phyloP scores from a whole-genome alignment of 805 yeast species.

The Metschnikowia peoriensis region DNA sequence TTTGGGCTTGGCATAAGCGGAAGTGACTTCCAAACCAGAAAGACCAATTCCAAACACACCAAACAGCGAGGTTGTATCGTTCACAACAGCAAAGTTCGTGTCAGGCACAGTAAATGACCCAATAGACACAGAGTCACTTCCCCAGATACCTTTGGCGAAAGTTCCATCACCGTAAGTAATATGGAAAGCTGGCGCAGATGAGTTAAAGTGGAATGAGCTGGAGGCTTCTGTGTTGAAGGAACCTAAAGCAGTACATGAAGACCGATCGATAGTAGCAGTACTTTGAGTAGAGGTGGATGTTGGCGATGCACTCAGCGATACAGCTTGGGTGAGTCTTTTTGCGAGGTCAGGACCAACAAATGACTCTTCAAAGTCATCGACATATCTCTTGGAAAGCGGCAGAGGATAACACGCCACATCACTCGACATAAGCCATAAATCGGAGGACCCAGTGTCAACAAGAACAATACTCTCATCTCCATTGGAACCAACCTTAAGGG shows the following conservation, averaged over 20 bases:
- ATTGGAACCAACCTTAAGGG: conserved; percentile 9
- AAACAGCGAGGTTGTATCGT: conserved; percentile 54
- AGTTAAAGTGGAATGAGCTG: conserved; percentile 36
- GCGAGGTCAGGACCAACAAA: conserved; percentile 2
- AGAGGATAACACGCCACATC: background rate
- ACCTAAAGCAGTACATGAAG: conserved; percentile 45
- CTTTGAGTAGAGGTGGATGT: background rate
- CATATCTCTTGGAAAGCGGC: background rate
- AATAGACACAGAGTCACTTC: conserved; percentile 54
- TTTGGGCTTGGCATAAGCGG: conserved; percentile 30
- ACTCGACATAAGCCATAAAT: conserved; percentile 37
- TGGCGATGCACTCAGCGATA: background rate
- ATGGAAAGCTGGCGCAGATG: conserved; percentile 36
- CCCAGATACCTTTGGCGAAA: conserved; percentile 52
- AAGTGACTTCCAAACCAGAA: conserved; percentile 63
- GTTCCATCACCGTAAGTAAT: conserved; percentile 50
- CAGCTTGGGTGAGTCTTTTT: background rate
- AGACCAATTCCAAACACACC: conserved; percentile 78
- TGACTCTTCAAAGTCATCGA: no score
- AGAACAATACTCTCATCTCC: conserved; percentile 23
- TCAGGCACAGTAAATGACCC: conserved; percentile 46
- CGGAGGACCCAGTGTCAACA: conserved; percentile 43
- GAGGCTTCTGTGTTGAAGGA: conserved; percentile 45
- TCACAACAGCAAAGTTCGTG: conserved; percentile 73
- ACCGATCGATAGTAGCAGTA: background rate